A percentile compares a stretch with the other conserved stretches of the same genome.
phyloP scores from a whole-genome alignment of 2,329 filamentous ascomycete genomes.

The Fulvia fulva region DNA sequence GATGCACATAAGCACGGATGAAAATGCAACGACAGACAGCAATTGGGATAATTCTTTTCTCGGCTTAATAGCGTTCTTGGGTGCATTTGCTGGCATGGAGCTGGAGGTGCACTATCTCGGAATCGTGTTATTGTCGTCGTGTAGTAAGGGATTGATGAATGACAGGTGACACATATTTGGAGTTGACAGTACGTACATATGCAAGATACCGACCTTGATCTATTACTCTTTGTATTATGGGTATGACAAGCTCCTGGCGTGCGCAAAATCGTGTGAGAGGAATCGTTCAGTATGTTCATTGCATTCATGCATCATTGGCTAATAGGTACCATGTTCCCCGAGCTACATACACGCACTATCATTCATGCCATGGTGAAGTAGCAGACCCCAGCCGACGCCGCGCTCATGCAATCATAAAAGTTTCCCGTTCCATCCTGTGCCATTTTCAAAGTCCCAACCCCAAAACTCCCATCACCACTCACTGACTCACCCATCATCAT shows the following conservation, averaged over 20 bases:
- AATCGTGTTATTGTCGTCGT: not conserved
- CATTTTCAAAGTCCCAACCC: not conserved
- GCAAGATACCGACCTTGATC: not conserved
- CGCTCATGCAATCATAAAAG: not conserved
- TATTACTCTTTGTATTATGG: too few relatives aligned
- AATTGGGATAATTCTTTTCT: not conserved
- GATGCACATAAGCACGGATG: slow-evolving; percentile 4
- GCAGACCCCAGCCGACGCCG: not conserved
- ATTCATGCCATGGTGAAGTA: too few relatives aligned
- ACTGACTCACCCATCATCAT: slow-evolving; percentile 7
- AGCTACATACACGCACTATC: too few relatives aligned
- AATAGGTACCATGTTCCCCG: not conserved
- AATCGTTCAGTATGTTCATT: not conserved
- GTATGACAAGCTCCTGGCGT: too few relatives aligned
- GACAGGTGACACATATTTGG: not conserved
- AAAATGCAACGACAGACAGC: not conserved
- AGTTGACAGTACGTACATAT: not conserved
- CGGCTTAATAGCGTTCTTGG: not conserved
- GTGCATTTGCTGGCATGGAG: slow-evolving; percentile 6
- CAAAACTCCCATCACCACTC: too few relatives aligned
- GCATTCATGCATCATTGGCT: not conserved
- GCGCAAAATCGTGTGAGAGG: too few relatives aligned
- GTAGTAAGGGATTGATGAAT: not conserved
- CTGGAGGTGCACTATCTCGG: slow-evolving; percentile 8
- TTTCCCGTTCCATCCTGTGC: not conserved